Base-by-base conservation (phyloP, 352 stramenopile species). In the Phytophthora pini region DNA sequence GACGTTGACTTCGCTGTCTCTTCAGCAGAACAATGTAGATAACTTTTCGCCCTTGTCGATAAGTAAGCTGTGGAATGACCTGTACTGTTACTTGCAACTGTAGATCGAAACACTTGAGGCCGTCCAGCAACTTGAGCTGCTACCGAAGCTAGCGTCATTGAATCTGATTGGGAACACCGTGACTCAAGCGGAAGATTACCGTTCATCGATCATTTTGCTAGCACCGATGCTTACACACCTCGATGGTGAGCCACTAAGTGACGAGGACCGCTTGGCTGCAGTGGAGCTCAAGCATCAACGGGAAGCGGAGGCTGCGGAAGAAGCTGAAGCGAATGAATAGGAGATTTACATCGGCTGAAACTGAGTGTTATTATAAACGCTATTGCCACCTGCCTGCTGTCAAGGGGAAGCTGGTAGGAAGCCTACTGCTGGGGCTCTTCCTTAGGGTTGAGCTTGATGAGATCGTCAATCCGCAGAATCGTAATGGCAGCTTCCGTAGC, bases 381-480 rank as follows among this genome's bases (percentile, higher is more conserved):
- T 70, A 73, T 66, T 63, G 60, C 71, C 62, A 70, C 40, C 51
- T 72, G 60, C 61, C 65, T 56, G 26, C 43, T 56, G 44, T 62
- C 32, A 61, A 60, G 43, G 46, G 55, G 43, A 65, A 65, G 41
- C 59, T 71, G 39, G 31, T 12, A 36, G 31, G 54, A 55, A 64
- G 50, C 59, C 76, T 92, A 95, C 68, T 94, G 84, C 62, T 90
- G 72, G 47, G 72, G 65, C 50, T 95, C 82, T 77, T 94, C 79
- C 80, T 95, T 95, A 31, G 85, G 87, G 83, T 97, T 97, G 54
- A 99, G 83, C 70, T 97, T 98, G 74, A 99, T 99, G 76, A 98
- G 93, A 84, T 99, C 97, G 86, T 99, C 98, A 79, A 99, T 99
- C 78, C 98, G 92, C 59, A 99, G 75, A 87, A 99, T 99, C 34